Base-by-base conservation (phyloP, 371 early-diverging fungal genomes). In the Actinomortierella wolfii region DNA sequence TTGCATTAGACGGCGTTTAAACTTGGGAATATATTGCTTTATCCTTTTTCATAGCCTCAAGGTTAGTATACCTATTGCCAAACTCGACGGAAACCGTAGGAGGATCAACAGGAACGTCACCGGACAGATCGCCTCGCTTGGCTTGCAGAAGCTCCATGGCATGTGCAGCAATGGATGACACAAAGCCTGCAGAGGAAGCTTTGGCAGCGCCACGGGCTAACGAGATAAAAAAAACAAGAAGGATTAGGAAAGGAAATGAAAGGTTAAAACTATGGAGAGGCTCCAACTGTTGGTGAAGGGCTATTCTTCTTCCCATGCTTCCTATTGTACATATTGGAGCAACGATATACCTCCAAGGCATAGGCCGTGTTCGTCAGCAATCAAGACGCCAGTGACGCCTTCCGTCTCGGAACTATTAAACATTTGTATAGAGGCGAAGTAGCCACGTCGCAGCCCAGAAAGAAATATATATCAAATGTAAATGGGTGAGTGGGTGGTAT, bases 281-380 rank as follows among this genome's bases (percentile, higher is more conserved):
- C n/a, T n/a, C n/a, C n/a, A n/a, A n/a, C n/a, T n/a, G n/a, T n/a
- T n/a, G n/a, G n/a, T n/a, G n/a, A n/a, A n/a, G n/a, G n/a, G n/a
- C n/a, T n/a, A n/a, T n/a, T n/a, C n/a, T n/a, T n/a, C n/a, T n/a
- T n/a, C n/a, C n/a, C n/a, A n/a, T n/a, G n/a, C n/a, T n/a, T n/a
- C n/a, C 34, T 34, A 34, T 34, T 11, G 34, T 34, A 4, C 34
- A 6, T 34, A 11, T 4, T 6, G 11, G 4, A 34, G 34, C 7
- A 11, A 6, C 7, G 34, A 34, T 11, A 24, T 69, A 77, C 78
- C 78, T 65, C 78, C 78, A 44, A 77, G 60, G 43, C 78, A 77
- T 17, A 77, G 61, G 13, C 78, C 78, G 41, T 77, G 68, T 41
- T 69, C 67, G 54, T 77, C 78, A 13, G 78, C 76, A 46, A 77